Base-by-base conservation (phyloP, 2,329 filamentous ascomycete genomes). In the Penicillium sp. region DNA sequence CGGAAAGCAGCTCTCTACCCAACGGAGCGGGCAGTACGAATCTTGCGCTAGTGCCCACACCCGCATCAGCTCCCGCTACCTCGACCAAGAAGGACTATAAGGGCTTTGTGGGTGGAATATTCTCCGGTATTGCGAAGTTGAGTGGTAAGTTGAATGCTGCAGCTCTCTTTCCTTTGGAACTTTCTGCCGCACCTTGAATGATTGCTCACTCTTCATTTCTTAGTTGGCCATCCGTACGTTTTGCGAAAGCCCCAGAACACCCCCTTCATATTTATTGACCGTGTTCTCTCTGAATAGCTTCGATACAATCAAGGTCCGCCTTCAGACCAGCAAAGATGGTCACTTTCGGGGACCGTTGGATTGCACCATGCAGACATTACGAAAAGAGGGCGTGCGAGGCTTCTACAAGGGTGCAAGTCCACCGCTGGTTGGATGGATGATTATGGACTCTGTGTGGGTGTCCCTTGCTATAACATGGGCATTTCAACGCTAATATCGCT, bases 91-190 rank as follows among this genome's bases (percentile, higher is more conserved):
- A 69, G 63, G 88, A 89, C 71, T 97, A 97, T 80, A 92, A 90
- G 68, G 94, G 93, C n/a, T 99, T 97, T 71, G 90, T 97, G 26
- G 94, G 90, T 1, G 94, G 94, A n/a, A 86, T 97, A 6, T 97
- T 97, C 71, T 96, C 90, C 35, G 94, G 94, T 23, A 88, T 97
- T 68, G 87, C 92, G 55, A 97, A 97, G 77, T 79, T 97, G 55
- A 85, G 84, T 67, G 90, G 91, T 93, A 75, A 65, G 83, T 76
- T 27, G 35, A 46, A 41, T 15, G 44, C 33, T 9, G 9, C 33
- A 18, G 33, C 11, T 15, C 6, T 47, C 15, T 15, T 49, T 22
- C 4, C 37, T 2, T 14, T 22, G 35, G 22, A 40, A 2, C 4
- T 6, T 14, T 8, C 7, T 37, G 15, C 12, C 2, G 23, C 6